phyloP scores from a whole-genome alignment of 139 green algal genomes.

The Asterochloris sp. region DNA sequence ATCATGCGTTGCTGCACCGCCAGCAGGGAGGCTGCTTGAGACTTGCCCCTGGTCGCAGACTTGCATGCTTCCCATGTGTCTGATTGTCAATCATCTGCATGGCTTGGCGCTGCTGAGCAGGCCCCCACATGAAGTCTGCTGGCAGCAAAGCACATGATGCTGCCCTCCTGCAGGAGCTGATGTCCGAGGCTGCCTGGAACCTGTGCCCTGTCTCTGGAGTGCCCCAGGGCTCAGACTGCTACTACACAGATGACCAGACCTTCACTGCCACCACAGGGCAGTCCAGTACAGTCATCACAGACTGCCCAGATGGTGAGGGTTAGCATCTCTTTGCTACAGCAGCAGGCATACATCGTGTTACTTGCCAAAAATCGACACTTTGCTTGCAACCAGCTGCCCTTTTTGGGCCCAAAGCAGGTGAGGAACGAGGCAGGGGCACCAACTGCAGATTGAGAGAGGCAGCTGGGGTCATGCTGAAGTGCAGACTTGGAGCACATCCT shows the following conservation, averaged over 20 bases:
- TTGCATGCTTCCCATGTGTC: too few species aligned
- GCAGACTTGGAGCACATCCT: too few species aligned
- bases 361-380: too few species aligned
- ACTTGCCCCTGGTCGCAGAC: too few species aligned
- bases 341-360: background rate
- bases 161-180: constrained; percentile 50
- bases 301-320: constrained; percentile 57
- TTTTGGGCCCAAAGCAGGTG: too few species aligned
- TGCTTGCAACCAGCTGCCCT: too few species aligned
- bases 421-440: too few species aligned
- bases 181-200: constrained; percentile 73
- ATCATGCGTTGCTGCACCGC: too few species aligned
- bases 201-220: constrained; percentile 60
- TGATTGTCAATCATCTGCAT: too few species aligned
- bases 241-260: constrained; percentile 57
- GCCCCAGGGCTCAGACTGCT: constrained; percentile 58
- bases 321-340: background rate
- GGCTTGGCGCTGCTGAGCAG: background rate
- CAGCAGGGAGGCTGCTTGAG: too few species aligned
- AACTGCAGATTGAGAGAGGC: too few species aligned
- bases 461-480: too few species aligned
- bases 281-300: constrained; percentile 39
- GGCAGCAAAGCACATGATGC: background rate
- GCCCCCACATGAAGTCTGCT: background rate
- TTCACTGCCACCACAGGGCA: constrained; percentile 51